Evolutionary conservation across 768 basidiomycete genomes (phyloP).

Genomic region (Termitomyces bulborhizus): DNA sequence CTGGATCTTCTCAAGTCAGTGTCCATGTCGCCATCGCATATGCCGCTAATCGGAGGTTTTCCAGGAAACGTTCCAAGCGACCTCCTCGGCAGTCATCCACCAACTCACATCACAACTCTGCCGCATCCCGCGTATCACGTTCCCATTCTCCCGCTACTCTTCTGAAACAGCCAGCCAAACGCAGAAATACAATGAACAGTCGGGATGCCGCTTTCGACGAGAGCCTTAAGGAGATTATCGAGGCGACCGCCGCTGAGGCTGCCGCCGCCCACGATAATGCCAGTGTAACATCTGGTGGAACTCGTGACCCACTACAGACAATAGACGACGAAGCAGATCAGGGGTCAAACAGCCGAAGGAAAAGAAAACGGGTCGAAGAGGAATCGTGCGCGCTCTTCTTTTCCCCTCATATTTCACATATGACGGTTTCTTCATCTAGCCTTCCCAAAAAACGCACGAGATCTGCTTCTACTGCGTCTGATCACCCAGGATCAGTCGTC

Average conservation of each 20-base stretch:
- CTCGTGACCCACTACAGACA: constrained; percentile 29
- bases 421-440: constrained; percentile 21
- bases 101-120: constrained; percentile 50
- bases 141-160: constrained; percentile 64
- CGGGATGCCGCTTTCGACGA: constrained; percentile 92
- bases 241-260: constrained; percentile 68
- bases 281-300: constrained; percentile 26
- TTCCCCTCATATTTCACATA: background rate
- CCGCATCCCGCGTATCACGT: constrained; percentile 59
- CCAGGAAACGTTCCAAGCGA: constrained; percentile 58
- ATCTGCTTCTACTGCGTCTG: constrained; percentile 68
- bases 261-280: constrained; percentile 42
- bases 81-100: constrained; percentile 61
- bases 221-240: constrained; percentile 71
- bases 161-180: constrained; percentile 67
- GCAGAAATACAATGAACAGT: constrained; percentile 97
- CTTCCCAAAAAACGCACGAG: constrained; percentile 65
- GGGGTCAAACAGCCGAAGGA: constrained; percentile 41
- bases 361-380: constrained; percentile 73
- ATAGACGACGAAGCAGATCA: constrained; percentile 45
- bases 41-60: constrained; percentile 1
- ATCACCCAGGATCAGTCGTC: constrained; percentile 37
- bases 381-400: constrained; percentile 50
- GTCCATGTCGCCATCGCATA: constrained; percentile 13
- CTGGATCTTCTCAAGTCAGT: constrained; percentile 74